Conservation (phyloP, 768 basidiomycete genomes). For the Leucosporidium yakuticum region DNA sequence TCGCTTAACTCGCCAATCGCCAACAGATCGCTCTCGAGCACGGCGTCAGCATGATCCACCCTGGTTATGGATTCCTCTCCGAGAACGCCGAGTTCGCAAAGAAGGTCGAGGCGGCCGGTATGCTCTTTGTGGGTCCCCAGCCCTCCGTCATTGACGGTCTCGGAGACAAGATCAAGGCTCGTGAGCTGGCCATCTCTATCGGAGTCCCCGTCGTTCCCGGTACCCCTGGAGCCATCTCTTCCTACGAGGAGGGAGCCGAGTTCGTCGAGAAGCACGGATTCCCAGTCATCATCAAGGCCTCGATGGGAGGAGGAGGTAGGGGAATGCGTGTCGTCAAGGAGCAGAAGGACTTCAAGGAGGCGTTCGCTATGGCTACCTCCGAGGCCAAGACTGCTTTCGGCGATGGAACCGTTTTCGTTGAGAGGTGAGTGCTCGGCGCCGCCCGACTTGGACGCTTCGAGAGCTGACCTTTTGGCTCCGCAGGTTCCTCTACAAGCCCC, state of each 20-base stretch:
- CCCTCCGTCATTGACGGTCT: slow-evolving; percentile 95
- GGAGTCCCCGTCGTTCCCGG: slow-evolving; percentile 96
- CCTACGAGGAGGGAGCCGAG: slow-evolving; percentile 68
- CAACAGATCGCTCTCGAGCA: slow-evolving; percentile 60
- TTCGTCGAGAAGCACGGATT: slow-evolving; percentile 78
- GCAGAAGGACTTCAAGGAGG: slow-evolving; percentile 78
- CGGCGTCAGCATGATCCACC: slow-evolving; percentile 99
- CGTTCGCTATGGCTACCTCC: slow-evolving; percentile 85
- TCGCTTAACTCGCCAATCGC: neutral
- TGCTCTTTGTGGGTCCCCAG: slow-evolving; percentile 91
- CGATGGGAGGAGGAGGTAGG: slow-evolving; percentile 74
- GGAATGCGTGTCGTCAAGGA: slow-evolving; percentile 99
- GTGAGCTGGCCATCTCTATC: slow-evolving; percentile 78
- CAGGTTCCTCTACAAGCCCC: slow-evolving; percentile 68
- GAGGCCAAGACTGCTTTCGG: slow-evolving; percentile 97
- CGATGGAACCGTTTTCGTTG: slow-evolving; percentile 98
- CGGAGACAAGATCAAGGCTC: slow-evolving; percentile 98
- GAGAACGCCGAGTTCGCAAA: slow-evolving; percentile 96
- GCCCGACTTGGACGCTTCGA: slow-evolving; percentile 57
- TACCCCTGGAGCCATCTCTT: slow-evolving; percentile 84
- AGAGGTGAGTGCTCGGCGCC: slow-evolving; percentile 82
- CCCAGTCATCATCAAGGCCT: slow-evolving; percentile 96
- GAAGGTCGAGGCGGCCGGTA: slow-evolving; percentile 94
- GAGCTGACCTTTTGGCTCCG: slow-evolving; percentile 56
- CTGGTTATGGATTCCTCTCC: slow-evolving; percentile 61